These are phyloP conservation scores for Coniochaeta prunicola DNA, from an alignment of 2,329 filamentous ascomycete species.

Conservation along the genomic window DNA sequence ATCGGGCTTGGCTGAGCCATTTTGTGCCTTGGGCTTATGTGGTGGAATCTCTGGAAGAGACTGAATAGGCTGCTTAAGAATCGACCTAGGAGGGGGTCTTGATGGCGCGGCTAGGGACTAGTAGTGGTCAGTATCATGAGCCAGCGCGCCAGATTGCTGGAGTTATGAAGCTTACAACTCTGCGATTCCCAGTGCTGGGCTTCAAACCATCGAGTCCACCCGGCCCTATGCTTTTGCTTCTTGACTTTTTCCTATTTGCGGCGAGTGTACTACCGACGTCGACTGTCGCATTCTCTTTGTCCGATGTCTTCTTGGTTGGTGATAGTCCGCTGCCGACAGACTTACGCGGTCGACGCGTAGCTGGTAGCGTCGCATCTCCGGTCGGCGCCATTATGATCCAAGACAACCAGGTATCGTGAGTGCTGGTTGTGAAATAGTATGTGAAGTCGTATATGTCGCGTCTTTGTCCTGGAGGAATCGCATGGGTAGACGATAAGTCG, in stretches of 20 bases:
- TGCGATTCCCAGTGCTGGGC: slow-evolving; percentile 66
- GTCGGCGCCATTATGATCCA: background rate
- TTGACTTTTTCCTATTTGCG: slow-evolving; percentile 59
- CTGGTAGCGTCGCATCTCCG: slow-evolving; percentile 41
- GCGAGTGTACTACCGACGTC: slow-evolving; percentile 51
- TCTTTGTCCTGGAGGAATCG: background rate
- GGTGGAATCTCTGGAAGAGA: slow-evolving; percentile 60
- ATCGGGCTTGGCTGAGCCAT: slow-evolving; percentile 24
- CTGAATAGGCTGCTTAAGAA: slow-evolving; percentile 73
- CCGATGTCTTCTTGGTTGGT: slow-evolving; percentile 43
- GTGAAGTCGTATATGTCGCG: background rate
- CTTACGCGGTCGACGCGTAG: slow-evolving; percentile 56
- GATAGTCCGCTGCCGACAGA: slow-evolving; percentile 61
- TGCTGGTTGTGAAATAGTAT: background rate
- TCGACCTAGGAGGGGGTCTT: slow-evolving; percentile 54
- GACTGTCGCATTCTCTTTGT: slow-evolving; percentile 74
- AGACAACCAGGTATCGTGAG: background rate
- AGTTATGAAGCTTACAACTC: slow-evolving; percentile 57
- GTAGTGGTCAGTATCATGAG: background rate
- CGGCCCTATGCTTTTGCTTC: slow-evolving; percentile 94
- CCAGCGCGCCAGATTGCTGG: background rate
- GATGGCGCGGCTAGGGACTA: slow-evolving; percentile 49
- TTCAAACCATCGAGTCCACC: slow-evolving; percentile 81
- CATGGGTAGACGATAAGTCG: background rate
- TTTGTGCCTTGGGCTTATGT: slow-evolving; percentile 47